These are phyloP conservation scores for Citrus cavaleriei DNA, from an alignment of 345 rosid species.

Conservation along the genomic window DNA sequence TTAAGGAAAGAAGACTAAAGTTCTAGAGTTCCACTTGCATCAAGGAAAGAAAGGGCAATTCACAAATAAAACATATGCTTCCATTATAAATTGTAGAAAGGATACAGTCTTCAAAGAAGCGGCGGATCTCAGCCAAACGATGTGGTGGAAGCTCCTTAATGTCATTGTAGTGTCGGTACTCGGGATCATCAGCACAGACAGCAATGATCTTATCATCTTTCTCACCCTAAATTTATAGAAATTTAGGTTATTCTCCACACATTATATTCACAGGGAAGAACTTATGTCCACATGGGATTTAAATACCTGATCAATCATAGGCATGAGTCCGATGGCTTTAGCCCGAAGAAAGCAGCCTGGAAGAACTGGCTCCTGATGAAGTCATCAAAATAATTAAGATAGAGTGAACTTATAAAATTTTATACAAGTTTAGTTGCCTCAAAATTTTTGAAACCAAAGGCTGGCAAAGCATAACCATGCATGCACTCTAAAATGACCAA, in stretches of 20 bases:
- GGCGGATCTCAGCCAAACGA: conserved; percentile 96
- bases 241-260: neutral
- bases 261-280: conserved; percentile 3
- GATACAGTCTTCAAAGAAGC: conserved; percentile 98
- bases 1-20: conserved; percentile 8
- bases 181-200: conserved; percentile 98
- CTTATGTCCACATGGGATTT: conserved; percentile 9
- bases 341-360: conserved; percentile 98
- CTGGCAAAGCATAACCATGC: neutral
- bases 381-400: neutral
- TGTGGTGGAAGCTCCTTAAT: conserved; percentile 96
- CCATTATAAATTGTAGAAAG: neutral
- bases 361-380: conserved; percentile 84
- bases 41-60: neutral
- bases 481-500: neutral
- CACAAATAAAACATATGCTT: neutral
- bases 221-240: conserved; percentile 64
- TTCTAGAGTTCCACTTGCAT: neutral
- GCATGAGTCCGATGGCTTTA: conserved; percentile 98
- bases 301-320: conserved; percentile 95
- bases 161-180: conserved; percentile 86
- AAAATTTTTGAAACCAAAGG: neutral
- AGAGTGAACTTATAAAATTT: neutral
- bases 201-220: conserved; percentile 99
- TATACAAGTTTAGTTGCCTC: neutral